These are phyloP conservation scores for Jacaranda copaia DNA, from an alignment of 257 asterid species.

Conservation along the genomic window DNA sequence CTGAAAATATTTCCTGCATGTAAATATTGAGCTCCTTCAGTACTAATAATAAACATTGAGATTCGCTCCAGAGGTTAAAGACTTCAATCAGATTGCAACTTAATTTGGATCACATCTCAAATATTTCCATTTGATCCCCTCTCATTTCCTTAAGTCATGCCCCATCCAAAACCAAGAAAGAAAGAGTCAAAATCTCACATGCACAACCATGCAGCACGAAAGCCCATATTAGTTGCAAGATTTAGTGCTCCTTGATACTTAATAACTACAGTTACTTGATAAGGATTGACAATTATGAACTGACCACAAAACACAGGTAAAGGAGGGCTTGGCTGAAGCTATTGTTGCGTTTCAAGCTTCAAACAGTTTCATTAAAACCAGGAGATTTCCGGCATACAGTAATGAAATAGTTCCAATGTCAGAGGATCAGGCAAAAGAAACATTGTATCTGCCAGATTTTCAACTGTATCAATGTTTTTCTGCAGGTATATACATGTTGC, in stretches of 20 bases:
- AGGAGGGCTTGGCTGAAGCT: slow-evolving; percentile 13
- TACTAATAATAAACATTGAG: slow-evolving; percentile 28
- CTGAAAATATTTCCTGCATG: slow-evolving; percentile 78
- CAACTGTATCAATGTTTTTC: not conserved
- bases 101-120: not conserved
- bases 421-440: slow-evolving; percentile 4
- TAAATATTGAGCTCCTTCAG: slow-evolving; percentile 30
- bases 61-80: slow-evolving; percentile 10
- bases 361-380: not conserved
- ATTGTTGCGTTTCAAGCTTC: slow-evolving; percentile 23
- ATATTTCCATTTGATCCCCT: slow-evolving; percentile 11
- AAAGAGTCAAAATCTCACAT: not conserved
- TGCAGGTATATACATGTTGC: not conserved
- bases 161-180: not conserved
- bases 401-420: not conserved
- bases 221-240: not conserved
- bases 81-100: slow-evolving; percentile 13
- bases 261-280: not conserved
- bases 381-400: slow-evolving; percentile 8
- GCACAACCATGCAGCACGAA: slow-evolving; percentile 19
- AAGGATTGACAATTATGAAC: not conserved
- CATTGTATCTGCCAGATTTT: not conserved
- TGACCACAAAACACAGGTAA: slow-evolving; percentile 13
- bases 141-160: slow-evolving; percentile 1
- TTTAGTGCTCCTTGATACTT: not conserved